phyloP scores from a whole-genome alignment of 306 rosid genomes.

The Quercus ilex region DNA sequence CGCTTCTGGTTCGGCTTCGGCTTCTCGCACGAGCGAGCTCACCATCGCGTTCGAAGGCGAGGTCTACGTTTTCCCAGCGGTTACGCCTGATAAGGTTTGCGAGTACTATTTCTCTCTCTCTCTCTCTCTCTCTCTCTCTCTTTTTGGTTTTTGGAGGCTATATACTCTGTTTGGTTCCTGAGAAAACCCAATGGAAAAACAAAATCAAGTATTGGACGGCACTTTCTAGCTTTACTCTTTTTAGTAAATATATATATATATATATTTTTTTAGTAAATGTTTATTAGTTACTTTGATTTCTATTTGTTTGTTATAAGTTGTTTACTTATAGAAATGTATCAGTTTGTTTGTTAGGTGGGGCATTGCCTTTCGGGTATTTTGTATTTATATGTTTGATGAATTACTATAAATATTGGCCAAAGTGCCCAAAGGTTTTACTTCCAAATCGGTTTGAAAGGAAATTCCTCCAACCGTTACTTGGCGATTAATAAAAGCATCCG shows the following conservation, averaged over 20 bases:
- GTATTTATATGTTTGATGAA: background rate
- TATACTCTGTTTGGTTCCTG: background rate
- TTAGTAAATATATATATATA: too few relatives aligned
- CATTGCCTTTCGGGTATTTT: background rate
- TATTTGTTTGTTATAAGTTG: background rate
- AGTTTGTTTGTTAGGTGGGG: background rate
- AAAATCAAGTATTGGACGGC: background rate
- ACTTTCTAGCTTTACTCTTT: background rate
- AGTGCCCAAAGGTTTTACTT: background rate
- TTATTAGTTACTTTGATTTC: background rate
- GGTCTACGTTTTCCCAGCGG: conserved; percentile 68
- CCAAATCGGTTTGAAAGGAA: too few relatives aligned
- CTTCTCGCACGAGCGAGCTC: conserved; percentile 59
- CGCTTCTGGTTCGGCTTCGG: background rate
- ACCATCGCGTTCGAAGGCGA: conserved; percentile 70
- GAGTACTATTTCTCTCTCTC: background rate
- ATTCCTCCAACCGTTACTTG: too few relatives aligned
- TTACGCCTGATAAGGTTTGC: conserved; percentile 62
- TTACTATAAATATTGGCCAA: background rate
- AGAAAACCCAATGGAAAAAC: background rate
- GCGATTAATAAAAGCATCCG: too few relatives aligned
- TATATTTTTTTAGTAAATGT: background rate
- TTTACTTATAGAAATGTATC: background rate
- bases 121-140: background rate
- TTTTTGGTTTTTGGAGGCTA: background rate